phyloP scores from a whole-genome alignment of 257 asterid genomes.

The Solanum neorickii region DNA sequence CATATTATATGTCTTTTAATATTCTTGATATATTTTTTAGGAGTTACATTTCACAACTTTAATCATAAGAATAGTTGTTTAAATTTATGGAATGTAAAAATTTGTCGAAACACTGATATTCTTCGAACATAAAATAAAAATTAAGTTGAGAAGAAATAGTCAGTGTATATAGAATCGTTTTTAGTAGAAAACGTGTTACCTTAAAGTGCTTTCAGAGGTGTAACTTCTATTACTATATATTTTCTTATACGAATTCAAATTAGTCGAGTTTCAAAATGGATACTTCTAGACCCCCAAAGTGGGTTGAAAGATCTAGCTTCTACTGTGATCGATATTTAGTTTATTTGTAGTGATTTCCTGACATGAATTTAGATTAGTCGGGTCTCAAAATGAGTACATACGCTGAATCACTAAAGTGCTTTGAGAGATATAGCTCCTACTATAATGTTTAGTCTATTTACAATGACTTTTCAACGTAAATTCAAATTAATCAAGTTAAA shows the following conservation, averaged over 20 bases:
- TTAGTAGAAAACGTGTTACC: fast-evolving
- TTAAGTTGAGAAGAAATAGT: not conserved
- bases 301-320: not conserved
- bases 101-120: not conserved
- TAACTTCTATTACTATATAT: not conserved
- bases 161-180: not conserved
- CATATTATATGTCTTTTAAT: not conserved
- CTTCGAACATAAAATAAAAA: not conserved
- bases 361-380: not conserved
- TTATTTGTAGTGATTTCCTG: not conserved
- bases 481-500: not conserved
- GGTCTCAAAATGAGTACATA: not conserved
- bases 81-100: too few species aligned
- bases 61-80: not conserved
- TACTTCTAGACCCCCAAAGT: not conserved
- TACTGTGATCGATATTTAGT: not conserved
- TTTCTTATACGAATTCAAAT: not conserved
- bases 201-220: not conserved
- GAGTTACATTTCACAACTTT: not conserved
- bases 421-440: not conserved
- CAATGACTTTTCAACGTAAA: fast-evolving
- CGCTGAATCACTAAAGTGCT: not conserved
- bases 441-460: not conserved
- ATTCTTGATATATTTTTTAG: not conserved
- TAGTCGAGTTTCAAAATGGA: not conserved